Base-by-base conservation (phyloP, 306 rosid genomes). In the Glycyrrhiza uralensis region DNA sequence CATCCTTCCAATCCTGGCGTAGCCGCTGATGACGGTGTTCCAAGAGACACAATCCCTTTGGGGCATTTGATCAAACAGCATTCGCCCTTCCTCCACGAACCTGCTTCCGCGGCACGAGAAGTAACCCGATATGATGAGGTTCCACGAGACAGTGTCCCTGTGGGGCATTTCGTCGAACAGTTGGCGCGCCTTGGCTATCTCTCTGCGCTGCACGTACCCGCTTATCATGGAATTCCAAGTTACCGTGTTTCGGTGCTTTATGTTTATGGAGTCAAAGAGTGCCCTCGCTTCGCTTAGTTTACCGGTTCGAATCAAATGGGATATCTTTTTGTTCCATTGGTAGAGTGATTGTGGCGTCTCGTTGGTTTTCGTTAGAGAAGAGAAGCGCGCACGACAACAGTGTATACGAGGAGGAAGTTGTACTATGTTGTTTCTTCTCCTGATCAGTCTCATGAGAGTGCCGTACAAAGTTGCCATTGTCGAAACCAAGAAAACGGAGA, bases 11-110 rank as follows among this genome's bases (percentile, higher is more conserved):
- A 60, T 79, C 71, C 79, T 83, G 0, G 87, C 84, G 20, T 83
- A 83, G 5, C 87, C 87, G 12, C 84, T 83, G 4, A 83, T 79
- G 10, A 76, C 67, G 1, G 87, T 83, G 75, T 79, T 83, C 87
- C 87, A 83, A 52, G 87, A 83, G 41, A 83, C 84, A 52, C 73
- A 66, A 66, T 83, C 87, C 20, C 82, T 80, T 14, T 66, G 69
- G 0, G 81, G 81, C 84, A 83, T 83, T 59, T 41, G 39, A 36
- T 83, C 87, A 50, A 83, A 83, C 70, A 83, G 74, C 41, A 65
- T 75, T 14, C 79, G 44, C 10, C 81, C 87, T 44, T 83, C 81
- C 41, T 83, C 81, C 0, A 71, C 23, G 22, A 61, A 82, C 71
- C 82, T 22, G 8, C 79, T 60, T 15, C 76, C 58, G 0, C 38